Percentiles rank a stretch among this genome's conserved stretches.
Conservation (phyloP, 129 eudicot genomes). For the Arctium minus region DNA sequence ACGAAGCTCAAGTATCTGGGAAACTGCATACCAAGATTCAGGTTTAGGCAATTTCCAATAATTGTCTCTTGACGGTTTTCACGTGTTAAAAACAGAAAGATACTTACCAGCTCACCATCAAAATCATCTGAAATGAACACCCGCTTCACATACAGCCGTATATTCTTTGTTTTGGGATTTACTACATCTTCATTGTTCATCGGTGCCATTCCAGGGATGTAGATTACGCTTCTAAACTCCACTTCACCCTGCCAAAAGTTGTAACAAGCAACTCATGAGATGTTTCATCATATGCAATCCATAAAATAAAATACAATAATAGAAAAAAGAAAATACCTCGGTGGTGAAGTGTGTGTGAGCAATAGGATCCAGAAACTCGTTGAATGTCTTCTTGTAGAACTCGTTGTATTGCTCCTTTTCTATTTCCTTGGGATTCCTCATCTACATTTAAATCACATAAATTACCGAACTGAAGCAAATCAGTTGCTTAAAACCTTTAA, state of each 20-base stretch:
- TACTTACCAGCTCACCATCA: slow-evolving; percentile 94
- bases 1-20: slow-evolving; percentile 97
- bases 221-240: slow-evolving; percentile 87
- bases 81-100: not conserved
- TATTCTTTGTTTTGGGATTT: slow-evolving; percentile 94
- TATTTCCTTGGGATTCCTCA: slow-evolving; percentile 85
- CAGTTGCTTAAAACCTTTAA: not conserved
- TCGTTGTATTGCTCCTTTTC: slow-evolving; percentile 86
- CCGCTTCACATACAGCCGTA: slow-evolving; percentile 90
- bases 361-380: slow-evolving; percentile 84
- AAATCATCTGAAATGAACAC: slow-evolving; percentile 98
- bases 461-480: not conserved
- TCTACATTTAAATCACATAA: slow-evolving; percentile 43
- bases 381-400: slow-evolving; percentile 89
- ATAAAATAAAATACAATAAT: not conserved
- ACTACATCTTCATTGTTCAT: slow-evolving; percentile 86
- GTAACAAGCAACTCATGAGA: not conserved
- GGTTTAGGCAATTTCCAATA: not conserved
- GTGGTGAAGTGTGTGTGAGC: slow-evolving; percentile 84
- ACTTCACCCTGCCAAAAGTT: slow-evolving; percentile 77
- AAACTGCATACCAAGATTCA: slow-evolving; percentile 51
- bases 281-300: not conserved
- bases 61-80: not conserved
- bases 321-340: slow-evolving; percentile 48
- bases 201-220: slow-evolving; percentile 97